Percentiles rank a stretch among this genome's conserved stretches.
phyloP scores from a whole-genome alignment of 768 basidiomycete species.

The Suillus subalutaceus region DNA sequence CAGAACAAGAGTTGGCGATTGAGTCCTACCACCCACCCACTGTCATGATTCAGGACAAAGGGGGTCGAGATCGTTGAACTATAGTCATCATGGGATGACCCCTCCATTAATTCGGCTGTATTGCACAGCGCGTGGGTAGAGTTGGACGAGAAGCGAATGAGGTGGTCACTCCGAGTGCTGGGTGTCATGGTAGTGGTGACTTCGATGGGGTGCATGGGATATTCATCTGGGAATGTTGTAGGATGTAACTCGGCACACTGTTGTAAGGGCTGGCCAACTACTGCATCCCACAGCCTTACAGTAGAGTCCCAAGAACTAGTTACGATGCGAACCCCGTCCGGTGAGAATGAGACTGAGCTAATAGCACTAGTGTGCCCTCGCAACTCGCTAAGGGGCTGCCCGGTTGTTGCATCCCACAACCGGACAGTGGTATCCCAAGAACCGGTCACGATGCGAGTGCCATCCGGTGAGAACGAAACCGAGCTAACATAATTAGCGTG shows the following conservation, averaged over 20 bases:
- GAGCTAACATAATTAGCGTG: background rate
- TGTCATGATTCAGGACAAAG: background rate
- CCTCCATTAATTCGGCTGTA: background rate
- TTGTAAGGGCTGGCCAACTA: background rate
- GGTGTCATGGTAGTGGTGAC: background rate
- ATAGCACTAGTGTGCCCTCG: background rate
- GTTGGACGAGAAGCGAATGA: background rate
- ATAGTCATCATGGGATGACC: background rate
- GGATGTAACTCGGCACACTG: too few species aligned
- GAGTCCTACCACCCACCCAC: constrained; percentile 6
- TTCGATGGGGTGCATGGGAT: background rate
- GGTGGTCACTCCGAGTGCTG: background rate
- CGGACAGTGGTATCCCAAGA: background rate
- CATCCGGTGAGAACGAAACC: constrained; percentile 5
- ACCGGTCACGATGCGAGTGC: background rate
- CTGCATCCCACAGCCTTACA: constrained; percentile 1
- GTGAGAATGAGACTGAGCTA: constrained; percentile 4
- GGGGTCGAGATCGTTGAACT: background rate
- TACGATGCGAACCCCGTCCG: background rate
- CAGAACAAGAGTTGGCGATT: background rate
- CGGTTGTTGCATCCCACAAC: background rate
- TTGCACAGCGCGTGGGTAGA: background rate
- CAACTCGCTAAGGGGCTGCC: background rate
- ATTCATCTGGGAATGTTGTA: background rate
- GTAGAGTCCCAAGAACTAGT: background rate